These are phyloP conservation scores for Tillandsia leiboldiana DNA, from an alignment of 176 grass and related monocot species.

Conservation along the genomic window DNA sequence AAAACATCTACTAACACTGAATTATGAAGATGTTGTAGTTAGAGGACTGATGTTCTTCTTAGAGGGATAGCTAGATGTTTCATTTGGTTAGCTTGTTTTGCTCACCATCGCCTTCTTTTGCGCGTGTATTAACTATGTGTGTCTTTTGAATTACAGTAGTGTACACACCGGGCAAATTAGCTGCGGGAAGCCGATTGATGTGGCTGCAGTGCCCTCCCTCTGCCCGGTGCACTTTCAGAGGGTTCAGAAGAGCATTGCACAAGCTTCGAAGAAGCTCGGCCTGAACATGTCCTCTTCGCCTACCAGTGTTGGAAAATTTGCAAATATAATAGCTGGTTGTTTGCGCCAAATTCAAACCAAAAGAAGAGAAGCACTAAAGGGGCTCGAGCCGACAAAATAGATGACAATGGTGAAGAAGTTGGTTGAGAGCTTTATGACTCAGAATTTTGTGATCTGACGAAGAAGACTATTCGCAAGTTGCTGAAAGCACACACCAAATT, in stretches of 20 bases:
- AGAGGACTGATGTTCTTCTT: too few relatives aligned
- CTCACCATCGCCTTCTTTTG: background rate
- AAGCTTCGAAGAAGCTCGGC: conserved; percentile 35
- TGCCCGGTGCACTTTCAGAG: conserved; percentile 27
- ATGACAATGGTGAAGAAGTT: conserved; percentile 12
- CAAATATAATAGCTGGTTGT: conserved; percentile 21
- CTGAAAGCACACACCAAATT: too few relatives aligned
- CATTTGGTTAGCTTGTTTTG: background rate
- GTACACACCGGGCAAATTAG: conserved; percentile 15
- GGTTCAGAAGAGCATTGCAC: conserved; percentile 27
- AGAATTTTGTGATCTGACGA: too few relatives aligned
- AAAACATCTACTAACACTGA: too few relatives aligned
- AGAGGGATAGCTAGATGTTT: too few relatives aligned
- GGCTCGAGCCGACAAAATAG: conserved; percentile 3
- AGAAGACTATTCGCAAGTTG: too few relatives aligned
- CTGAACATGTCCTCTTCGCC: conserved; percentile 19
- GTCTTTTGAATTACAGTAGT: conserved; percentile 15
- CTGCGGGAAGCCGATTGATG: conserved; percentile 21
- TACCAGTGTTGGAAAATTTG: conserved; percentile 21
- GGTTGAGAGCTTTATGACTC: conserved; percentile 11
- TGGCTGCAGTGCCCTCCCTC: conserved; percentile 22
- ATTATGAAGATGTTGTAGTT: too few relatives aligned
- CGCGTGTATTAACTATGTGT: background rate
- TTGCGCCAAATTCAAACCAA: conserved; percentile 25
- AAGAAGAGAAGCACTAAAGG: conserved; percentile 19